Percentiles rank a stretch among this genome's conserved stretches.
phyloP scores from a whole-genome alignment of 495 filamentous ascomycete genomes.

The Amphirosellinia nigrospora region DNA sequence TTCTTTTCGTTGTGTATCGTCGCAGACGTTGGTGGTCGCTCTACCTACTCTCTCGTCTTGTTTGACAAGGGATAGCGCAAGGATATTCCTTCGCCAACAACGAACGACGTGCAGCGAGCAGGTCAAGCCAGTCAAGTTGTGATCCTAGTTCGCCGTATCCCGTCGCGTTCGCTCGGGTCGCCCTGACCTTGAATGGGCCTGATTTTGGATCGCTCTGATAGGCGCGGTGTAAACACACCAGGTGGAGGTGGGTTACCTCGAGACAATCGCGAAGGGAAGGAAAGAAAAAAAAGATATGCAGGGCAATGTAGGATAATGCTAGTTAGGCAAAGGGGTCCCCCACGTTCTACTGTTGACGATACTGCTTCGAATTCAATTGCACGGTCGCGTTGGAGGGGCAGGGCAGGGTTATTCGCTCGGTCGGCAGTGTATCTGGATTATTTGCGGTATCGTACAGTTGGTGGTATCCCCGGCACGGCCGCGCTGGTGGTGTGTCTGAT shows the following conservation, averaged over 20 bases:
- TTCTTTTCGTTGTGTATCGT: background rate
- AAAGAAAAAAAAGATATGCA: background rate
- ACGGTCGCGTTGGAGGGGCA: conserved; percentile 24
- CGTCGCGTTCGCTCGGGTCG: conserved; percentile 15
- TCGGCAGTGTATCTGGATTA: conserved; percentile 12
- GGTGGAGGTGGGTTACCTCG: background rate
- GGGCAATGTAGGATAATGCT: conserved; percentile 6
- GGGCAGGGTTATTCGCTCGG: conserved; percentile 20
- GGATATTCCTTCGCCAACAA: background rate
- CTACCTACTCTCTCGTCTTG: conserved; percentile 13
- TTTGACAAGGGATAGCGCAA: background rate
- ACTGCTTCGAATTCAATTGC: conserved; percentile 8
- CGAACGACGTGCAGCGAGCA: background rate
- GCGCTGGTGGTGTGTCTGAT: conserved; percentile 15
- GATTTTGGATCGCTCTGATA: background rate
- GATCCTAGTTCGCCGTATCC: background rate
- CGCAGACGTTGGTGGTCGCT: conserved; percentile 1
- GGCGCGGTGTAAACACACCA: background rate
- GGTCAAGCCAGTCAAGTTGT: background rate
- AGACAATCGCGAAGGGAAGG: background rate
- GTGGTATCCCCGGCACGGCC: conserved; percentile 20
- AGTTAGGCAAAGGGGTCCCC: background rate
- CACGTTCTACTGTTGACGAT: background rate
- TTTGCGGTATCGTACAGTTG: background rate
- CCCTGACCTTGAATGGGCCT: background rate